phyloP scores from a whole-genome alignment of 805 yeast species.

The Allodekkera sacchari region DNA sequence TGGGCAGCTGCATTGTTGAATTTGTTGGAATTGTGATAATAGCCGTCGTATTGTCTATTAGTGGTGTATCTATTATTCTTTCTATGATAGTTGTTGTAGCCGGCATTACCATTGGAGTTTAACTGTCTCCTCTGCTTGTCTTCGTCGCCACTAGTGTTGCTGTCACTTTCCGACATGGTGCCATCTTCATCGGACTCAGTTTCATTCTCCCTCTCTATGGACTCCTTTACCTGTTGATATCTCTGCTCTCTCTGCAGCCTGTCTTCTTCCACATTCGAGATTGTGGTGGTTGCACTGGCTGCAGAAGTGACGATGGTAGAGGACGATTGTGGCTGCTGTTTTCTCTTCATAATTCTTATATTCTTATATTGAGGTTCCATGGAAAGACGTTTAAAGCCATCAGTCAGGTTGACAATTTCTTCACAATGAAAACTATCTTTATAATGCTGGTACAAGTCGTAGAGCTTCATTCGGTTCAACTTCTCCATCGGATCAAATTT shows the following conservation, averaged over 20 bases:
- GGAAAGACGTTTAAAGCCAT: not conserved
- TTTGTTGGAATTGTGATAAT: conserved; percentile 1
- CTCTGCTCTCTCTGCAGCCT: conserved; percentile 33
- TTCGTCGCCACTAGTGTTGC: conserved; percentile 8
- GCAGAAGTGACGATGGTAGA: conserved; percentile 4
- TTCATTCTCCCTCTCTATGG: conserved; percentile 22
- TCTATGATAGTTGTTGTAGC: conserved; percentile 2
- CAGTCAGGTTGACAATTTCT: not conserved
- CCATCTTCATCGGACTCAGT: conserved; percentile 16
- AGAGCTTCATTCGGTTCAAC: conserved; percentile 22
- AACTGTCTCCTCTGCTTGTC: not conserved
- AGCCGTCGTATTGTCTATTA: conserved; percentile 1
- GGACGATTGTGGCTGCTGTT: not conserved
- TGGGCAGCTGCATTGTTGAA: not conserved
- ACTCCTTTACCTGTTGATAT: conserved; percentile 34
- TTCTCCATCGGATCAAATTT: conserved; percentile 25
- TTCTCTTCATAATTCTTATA: conserved; percentile 7
- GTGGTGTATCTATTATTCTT: conserved; percentile 1
- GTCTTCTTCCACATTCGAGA: conserved; percentile 22
- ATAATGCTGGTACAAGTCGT: conserved; percentile 18
- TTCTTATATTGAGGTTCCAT: conserved; percentile 1
- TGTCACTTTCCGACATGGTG: conserved; percentile 18
- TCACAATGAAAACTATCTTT: conserved; percentile 5
- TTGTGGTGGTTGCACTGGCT: conserved; percentile 3
- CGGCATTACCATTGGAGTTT: not conserved